These are phyloP conservation scores for Cucurbitaria berberidis DNA, from an alignment of 2,329 filamentous ascomycete species.

Conservation along the genomic window DNA sequence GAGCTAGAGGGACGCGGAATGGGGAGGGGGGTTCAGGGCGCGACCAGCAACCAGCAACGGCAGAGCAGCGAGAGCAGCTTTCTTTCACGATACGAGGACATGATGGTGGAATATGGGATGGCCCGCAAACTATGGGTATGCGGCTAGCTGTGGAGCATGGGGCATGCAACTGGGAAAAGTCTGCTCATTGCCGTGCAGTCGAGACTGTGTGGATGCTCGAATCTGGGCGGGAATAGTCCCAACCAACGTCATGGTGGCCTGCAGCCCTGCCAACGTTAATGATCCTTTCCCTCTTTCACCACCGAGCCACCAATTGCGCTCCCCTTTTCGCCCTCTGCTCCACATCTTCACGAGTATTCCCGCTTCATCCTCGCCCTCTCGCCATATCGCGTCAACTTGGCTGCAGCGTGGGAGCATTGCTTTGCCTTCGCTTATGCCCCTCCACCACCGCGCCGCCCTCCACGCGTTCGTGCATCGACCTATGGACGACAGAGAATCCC, in stretches of 20 bases:
- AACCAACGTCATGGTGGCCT: conserved; percentile 19
- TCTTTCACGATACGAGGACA: neutral
- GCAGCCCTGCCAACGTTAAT: conserved; percentile 1
- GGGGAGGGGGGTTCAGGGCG: neutral
- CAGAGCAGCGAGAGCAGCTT: neutral
- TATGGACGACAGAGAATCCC: neutral
- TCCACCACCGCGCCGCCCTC: neutral
- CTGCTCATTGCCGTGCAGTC: conserved; percentile 9
- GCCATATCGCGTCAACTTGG: conserved; percentile 18
- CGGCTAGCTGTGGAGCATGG: conserved; percentile 13
- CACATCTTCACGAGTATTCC: neutral
- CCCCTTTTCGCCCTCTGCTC: neutral
- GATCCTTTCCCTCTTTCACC: conserved; percentile 1
- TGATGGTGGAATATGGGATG: conserved; percentile 2
- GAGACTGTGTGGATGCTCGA: conserved; percentile 1
- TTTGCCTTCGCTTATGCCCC: conserved; percentile 18
- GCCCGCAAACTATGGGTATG: conserved; percentile 6
- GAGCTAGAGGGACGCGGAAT: conserved; percentile 7
- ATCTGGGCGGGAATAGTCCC: neutral
- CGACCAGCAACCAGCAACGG: too few species aligned
- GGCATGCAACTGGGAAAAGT: conserved; percentile 9
- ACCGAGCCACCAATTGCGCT: neutral
- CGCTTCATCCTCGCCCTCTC: neutral
- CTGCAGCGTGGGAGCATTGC: conserved; percentile 5
- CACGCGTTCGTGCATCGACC: conserved; percentile 2